Evolutionary conservation across 441 rosid species (phyloP).

Genomic region (Eruca vesicaria): DNA sequence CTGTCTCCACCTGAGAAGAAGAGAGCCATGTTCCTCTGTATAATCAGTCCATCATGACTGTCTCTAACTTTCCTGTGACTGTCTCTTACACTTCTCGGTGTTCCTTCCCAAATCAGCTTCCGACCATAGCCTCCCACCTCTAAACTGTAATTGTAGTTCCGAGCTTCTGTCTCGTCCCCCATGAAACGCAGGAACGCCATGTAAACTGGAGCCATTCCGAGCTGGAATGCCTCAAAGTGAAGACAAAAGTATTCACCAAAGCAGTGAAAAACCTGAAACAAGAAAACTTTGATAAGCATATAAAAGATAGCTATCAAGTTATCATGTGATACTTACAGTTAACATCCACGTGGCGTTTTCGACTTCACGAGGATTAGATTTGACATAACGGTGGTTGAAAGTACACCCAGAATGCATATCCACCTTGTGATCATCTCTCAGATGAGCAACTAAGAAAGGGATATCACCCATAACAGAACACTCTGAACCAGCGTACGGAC

Average conservation of each 20-base stretch:
- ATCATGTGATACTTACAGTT: slow-evolving; percentile 56
- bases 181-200: slow-evolving; percentile 94
- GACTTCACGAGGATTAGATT: slow-evolving; percentile 96
- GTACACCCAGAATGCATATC: slow-evolving; percentile 99
- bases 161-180: slow-evolving; percentile 86
- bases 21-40: slow-evolving; percentile 90
- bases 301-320: background rate
- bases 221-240: slow-evolving; percentile 95
- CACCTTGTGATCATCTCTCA: slow-evolving; percentile 95
- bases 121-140: slow-evolving; percentile 92
- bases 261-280: slow-evolving; percentile 78
- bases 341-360: slow-evolving; percentile 99
- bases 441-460: slow-evolving; percentile 80
- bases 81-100: slow-evolving; percentile 82
- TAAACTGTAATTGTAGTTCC: slow-evolving; percentile 86
- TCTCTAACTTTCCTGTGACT: slow-evolving; percentile 92
- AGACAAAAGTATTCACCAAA: slow-evolving; percentile 93
- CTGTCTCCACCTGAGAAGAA: slow-evolving; percentile 96
- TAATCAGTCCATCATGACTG: slow-evolving; percentile 91
- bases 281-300: background rate
- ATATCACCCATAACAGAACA: slow-evolving; percentile 84
- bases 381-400: slow-evolving; percentile 96
- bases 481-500: slow-evolving; percentile 96
- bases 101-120: slow-evolving; percentile 89
- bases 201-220: slow-evolving; percentile 90